Evolutionary conservation across 2,329 filamentous ascomycete genomes (phyloP), one percentile per base, ranked within the genome.

Genomic region (Cercospora citrullina): DNA sequence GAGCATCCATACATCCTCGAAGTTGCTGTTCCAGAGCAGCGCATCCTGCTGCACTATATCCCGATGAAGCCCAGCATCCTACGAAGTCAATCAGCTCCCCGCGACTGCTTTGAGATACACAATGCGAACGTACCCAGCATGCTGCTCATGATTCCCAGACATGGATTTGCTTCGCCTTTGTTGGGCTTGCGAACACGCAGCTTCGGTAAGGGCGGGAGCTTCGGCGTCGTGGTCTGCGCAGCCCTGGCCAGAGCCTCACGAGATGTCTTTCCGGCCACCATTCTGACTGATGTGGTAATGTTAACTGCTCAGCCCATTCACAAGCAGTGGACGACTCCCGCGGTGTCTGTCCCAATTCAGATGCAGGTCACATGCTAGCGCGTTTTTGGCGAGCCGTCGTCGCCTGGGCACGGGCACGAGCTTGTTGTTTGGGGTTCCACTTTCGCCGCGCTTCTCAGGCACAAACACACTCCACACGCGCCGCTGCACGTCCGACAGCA

Each of bases 61-160:
- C 91, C 31, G 89, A 87, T 2, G 91, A 94, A 1, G 92, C 92
- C 92, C 92, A 95, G 81, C 92, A 95, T 70, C 91, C 91, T 94
- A 70, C 31, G 23, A 31, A 33, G 42, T 53, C 55, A 26, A 26
- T 65, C 18, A 65, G 64, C 33, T n/a, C 30, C 21, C 26, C 30
- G 28, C 30, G 26, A 18, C 23, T 16, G 21, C 16, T 21, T n/a
- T 28, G 36, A n/a, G 14, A 28, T 53, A 12, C 28, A 51, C 7
- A 8, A 28, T 45, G 26, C 21, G 5, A 9, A 78, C 84, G 62
- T 85, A 91, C 89, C 88, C 75, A 91, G 79, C 74, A 91, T 87
- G 63, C 87, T 86, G 61, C 84, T 85, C 90, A 92, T 91, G 55
- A 89, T 82, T 16, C 85, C 84, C 60, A 90, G 77, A 75, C 90